A percentile compares a stretch with the other conserved stretches of the same genome.
phyloP scores from a whole-genome alignment of 1,284 basidiomycete genomes.

The Meira miltonrushii region DNA sequence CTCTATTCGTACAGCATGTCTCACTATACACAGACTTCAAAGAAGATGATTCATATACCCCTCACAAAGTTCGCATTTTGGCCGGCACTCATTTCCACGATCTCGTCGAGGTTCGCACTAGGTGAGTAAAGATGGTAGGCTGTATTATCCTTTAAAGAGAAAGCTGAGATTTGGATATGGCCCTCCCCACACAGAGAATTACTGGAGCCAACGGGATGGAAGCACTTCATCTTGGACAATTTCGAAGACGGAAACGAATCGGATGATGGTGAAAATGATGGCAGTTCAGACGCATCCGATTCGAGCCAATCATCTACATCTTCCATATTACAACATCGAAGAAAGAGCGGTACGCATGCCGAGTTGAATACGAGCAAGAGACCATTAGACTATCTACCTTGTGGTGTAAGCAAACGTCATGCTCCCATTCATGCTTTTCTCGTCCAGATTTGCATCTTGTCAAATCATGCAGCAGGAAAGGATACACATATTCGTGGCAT shows the following conservation, averaged over 20 bases:
- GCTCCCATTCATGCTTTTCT: constrained; percentile 76
- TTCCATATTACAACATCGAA: background rate
- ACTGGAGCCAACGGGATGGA: constrained; percentile 90
- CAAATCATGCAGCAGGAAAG: constrained; percentile 96
- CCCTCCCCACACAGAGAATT: constrained; percentile 60
- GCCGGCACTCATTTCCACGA: constrained; percentile 89
- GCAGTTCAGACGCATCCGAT: background rate
- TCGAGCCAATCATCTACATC: background rate
- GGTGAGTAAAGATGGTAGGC: constrained; percentile 19
- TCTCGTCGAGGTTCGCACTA: constrained; percentile 67
- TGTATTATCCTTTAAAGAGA: background rate
- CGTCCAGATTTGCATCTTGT: constrained; percentile 80
- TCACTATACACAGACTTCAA: constrained; percentile 80
- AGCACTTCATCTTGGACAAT: constrained; percentile 75
- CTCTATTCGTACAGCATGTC: constrained; percentile 65
- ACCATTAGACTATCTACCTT: background rate
- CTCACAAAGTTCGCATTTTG: constrained; percentile 78
- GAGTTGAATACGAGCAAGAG: background rate
- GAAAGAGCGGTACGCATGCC: background rate
- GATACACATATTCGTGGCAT: constrained; percentile 94
- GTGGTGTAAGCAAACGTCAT: constrained; percentile 1
- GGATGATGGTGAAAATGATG: constrained; percentile 66
- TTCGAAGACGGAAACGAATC: constrained; percentile 9
- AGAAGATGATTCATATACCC: constrained; percentile 94
- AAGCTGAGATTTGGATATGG: constrained; percentile 55